Evolutionary conservation across 192 early-diverging fungal genomes (phyloP).

Genomic region (Physocladia obscura): DNA sequence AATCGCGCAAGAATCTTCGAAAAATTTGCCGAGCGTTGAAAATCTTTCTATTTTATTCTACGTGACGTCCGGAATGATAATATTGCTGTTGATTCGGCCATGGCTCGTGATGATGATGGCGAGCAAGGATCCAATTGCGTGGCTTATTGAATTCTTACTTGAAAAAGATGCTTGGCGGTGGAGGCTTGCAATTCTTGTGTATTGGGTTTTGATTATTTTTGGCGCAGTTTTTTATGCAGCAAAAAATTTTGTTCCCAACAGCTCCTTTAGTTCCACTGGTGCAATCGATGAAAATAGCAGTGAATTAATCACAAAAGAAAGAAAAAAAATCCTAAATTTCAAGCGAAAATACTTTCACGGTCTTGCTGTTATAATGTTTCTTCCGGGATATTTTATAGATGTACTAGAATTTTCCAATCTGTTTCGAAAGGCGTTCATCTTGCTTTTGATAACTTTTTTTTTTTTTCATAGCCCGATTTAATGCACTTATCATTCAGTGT

Average conservation of each 20-base stretch:
- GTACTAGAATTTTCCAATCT: no score
- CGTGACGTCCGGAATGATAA: conserved; percentile 39
- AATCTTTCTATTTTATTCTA: conserved; percentile 32
- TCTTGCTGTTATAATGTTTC: conserved; percentile 80
- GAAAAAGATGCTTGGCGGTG: neutral
- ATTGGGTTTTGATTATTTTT: conserved; percentile 47
- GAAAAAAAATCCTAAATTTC: conserved; percentile 30
- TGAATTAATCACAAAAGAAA: neutral
- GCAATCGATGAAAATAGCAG: neutral
- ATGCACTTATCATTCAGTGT: conserved; percentile 81
- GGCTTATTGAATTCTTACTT: conserved; percentile 50
- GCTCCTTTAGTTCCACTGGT: no score
- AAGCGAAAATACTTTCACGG: conserved; percentile 85
- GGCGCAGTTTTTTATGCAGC: conserved; percentile 43
- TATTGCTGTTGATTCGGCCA: conserved; percentile 56
- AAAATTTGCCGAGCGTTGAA: neutral
- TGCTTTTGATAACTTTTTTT: neutral
- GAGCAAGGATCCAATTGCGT: conserved; percentile 66
- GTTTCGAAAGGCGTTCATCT: neutral
- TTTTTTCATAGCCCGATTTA: conserved; percentile 56
- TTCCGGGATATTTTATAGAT: conserved; percentile 73
- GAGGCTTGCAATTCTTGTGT: conserved; percentile 39
- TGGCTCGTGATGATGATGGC: conserved; percentile 41
- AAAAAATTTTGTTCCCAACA: no score
- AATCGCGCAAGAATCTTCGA: no score